Evolutionary conservation across 768 basidiomycete species (phyloP).

Genomic region (Collybia sp.): DNA sequence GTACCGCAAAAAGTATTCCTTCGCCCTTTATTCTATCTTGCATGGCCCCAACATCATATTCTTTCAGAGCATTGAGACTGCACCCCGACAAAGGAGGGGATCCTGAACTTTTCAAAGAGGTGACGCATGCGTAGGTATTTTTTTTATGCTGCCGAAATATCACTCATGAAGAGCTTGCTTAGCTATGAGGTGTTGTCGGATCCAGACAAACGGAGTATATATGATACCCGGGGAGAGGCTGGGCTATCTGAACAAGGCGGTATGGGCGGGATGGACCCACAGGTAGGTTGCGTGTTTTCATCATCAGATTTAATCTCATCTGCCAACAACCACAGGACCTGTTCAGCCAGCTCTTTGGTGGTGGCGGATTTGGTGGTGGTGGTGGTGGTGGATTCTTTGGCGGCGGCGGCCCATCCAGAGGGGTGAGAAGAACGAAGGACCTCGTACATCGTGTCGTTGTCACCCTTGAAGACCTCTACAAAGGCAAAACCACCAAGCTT

Average conservation of each 20-base stretch:
- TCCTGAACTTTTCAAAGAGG: constrained; percentile 95
- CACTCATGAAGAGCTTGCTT: constrained; percentile 4
- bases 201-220: constrained; percentile 71
- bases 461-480: constrained; percentile 97
- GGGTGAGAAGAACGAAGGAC: constrained; percentile 93
- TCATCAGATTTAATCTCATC: background rate
- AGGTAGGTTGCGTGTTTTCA: constrained; percentile 41
- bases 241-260: constrained; percentile 83
- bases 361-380: constrained; percentile 59
- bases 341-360: constrained; percentile 94
- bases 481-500: constrained; percentile 97
- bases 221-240: constrained; percentile 91
- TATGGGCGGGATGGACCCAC: constrained; percentile 96
- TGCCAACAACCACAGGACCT: constrained; percentile 56
- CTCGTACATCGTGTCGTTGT: constrained; percentile 96
- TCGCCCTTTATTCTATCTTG: background rate
- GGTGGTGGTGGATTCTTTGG: constrained; percentile 72
- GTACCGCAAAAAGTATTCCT: constrained; percentile 81
- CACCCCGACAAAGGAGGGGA: constrained; percentile 97
- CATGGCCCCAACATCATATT: constrained; percentile 6
- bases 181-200: constrained; percentile 96
- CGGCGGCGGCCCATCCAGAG: constrained; percentile 55
- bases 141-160: constrained; percentile 5
- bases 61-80: constrained; percentile 67
- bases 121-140: constrained; percentile 84